Conservation (phyloP, 2,329 filamentous ascomycete species). For the Botryotinia narcissicola region DNA sequence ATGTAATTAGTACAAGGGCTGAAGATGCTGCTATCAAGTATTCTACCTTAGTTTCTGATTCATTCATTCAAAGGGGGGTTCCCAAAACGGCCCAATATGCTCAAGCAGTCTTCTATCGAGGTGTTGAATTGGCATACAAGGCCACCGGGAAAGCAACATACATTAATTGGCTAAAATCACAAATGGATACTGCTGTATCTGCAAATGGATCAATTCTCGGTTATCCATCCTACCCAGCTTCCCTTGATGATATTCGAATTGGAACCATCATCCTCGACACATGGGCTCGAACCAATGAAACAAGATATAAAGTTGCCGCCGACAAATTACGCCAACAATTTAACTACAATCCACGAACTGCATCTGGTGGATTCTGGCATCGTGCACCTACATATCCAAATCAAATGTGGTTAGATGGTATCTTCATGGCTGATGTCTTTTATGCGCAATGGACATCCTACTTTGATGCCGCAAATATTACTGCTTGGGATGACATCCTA, state of each 20-base stretch:
- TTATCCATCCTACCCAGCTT: slow-evolving; percentile 49
- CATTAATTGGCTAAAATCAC: slow-evolving; percentile 44
- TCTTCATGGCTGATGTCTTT: slow-evolving; percentile 46
- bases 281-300: slow-evolving; percentile 40
- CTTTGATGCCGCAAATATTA: slow-evolving; percentile 33
- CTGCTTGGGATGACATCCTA: slow-evolving; percentile 36
- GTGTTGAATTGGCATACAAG: slow-evolving; percentile 40
- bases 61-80: slow-evolving; percentile 13
- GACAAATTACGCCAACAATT: slow-evolving; percentile 47
- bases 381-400: slow-evolving; percentile 43
- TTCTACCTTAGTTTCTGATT: slow-evolving; percentile 15
- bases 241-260: slow-evolving; percentile 52
- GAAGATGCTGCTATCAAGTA: slow-evolving; percentile 4
- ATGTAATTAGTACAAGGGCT: neutral
- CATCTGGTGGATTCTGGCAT: slow-evolving; percentile 51
- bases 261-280: slow-evolving; percentile 36
- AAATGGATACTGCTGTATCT: slow-evolving; percentile 48
- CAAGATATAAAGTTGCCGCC: slow-evolving; percentile 50
- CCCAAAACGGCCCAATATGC: slow-evolving; percentile 11
- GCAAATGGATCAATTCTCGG: slow-evolving; percentile 47
- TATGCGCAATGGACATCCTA: slow-evolving; percentile 31
- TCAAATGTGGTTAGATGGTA: slow-evolving; percentile 56
- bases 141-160: slow-evolving; percentile 46
- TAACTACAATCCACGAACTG: slow-evolving; percentile 49
- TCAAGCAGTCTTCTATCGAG: slow-evolving; percentile 18